phyloP scores from a whole-genome alignment of 108 stramenopile genomes.

The Pinguiococcus pyrenoidosus region DNA sequence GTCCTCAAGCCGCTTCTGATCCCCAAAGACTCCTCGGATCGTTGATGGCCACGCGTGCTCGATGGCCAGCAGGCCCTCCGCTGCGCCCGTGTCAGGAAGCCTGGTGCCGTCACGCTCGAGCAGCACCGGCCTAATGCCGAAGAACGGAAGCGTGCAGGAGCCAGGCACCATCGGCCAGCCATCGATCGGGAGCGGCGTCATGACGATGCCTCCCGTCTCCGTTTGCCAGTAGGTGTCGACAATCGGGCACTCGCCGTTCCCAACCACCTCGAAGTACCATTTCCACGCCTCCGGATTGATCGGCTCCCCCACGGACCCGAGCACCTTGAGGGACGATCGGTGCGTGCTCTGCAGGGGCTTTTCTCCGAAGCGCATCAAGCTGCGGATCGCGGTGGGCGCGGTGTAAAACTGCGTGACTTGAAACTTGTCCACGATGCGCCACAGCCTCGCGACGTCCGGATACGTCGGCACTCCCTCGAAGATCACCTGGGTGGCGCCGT shows the following conservation, averaged over 20 bases:
- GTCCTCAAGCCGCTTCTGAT: slow-evolving; percentile 26
- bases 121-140: slow-evolving; percentile 9
- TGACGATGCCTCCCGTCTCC: slow-evolving; percentile 16
- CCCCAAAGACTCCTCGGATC: slow-evolving; percentile 5
- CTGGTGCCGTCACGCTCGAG: slow-evolving; percentile 1
- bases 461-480: slow-evolving; percentile 17
- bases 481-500: slow-evolving; percentile 2
- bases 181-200: neutral
- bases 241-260: slow-evolving; percentile 14
- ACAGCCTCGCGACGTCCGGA: slow-evolving; percentile 10
- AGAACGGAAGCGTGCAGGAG: slow-evolving; percentile 3
- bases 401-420: slow-evolving; percentile 23
- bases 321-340: slow-evolving; percentile 7
- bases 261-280: slow-evolving; percentile 25
- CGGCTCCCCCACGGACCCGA: slow-evolving; percentile 31
- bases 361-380: slow-evolving; percentile 15
- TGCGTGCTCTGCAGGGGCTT: neutral
- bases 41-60: slow-evolving; percentile 11
- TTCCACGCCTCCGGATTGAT: slow-evolving; percentile 32
- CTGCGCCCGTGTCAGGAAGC: slow-evolving; percentile 18
- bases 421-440: slow-evolving; percentile 3
- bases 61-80: slow-evolving; percentile 15
- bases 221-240: slow-evolving; percentile 32
- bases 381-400: slow-evolving; percentile 23
- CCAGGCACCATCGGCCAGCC: slow-evolving; percentile 8